Base-by-base conservation (phyloP, 2,329 filamentous ascomycete species). In the Claviceps digitariae region DNA sequence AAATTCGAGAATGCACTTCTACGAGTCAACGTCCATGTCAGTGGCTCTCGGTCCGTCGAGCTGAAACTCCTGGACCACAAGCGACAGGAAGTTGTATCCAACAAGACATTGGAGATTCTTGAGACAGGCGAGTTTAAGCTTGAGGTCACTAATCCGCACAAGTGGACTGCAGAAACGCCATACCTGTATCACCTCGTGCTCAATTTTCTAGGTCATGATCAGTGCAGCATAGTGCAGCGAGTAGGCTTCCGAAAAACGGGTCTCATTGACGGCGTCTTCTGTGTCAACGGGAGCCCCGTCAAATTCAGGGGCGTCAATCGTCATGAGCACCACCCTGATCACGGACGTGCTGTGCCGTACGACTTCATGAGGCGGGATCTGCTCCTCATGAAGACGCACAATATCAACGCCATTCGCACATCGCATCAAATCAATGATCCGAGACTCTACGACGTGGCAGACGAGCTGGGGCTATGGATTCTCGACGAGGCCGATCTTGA, bases 121-220 rank as follows among this genome's bases (percentile, higher is more conserved):
- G 54, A 59, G 5, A 77, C 61, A 63, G 68, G 47, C 65, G 78
- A 66, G 7, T 65, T 65, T 38, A 61, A 63, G 8, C 59, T 78
- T 47, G 67, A 53, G 1, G 67, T 84, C 8, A 56, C 67, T 9
- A 67, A 75, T 17, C 81, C 82, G 29, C 56, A 72, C 21, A 82
- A 84, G 52, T 87, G 84, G 84, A 84, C 82, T 0, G 84, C 83
- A 0, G 84, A 87, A 64, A 79, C 77, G 0, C 83, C 83, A 0
- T 72, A 79, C 52, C 65, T 87, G 0, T 86, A 87, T 40, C 73
- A 72, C 1, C 58, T 79, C 1, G 61, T 68, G 12, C 61, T 72
- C 15, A 69, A 66, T 15, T 65, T 71, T 38, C 60, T 64, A 15
- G 60, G 62, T 41, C 54, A 55, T 2, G 50, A 49, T 4, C 56